These are phyloP conservation scores for Starmerella scarabaei DNA, from an alignment of 805 yeast genomes.

Conservation along the genomic window DNA sequence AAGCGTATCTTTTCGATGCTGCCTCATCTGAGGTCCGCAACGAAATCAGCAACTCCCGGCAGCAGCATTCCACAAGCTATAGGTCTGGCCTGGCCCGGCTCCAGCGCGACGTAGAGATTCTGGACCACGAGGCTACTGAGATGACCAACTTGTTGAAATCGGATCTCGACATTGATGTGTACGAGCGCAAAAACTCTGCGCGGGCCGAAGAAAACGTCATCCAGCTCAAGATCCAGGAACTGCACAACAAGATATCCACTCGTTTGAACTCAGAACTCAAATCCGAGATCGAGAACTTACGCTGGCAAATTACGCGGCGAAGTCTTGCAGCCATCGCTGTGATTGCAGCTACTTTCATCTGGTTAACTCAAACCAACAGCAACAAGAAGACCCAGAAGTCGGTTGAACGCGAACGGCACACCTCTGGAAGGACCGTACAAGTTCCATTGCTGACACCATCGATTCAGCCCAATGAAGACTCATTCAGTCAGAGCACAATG, in stretches of 20 bases:
- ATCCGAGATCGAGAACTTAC: constrained; percentile 71
- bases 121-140: constrained; percentile 66
- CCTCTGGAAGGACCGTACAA: constrained; percentile 8
- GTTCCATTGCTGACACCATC: constrained; percentile 17
- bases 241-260: constrained; percentile 72
- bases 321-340: constrained; percentile 67
- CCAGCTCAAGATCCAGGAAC: constrained; percentile 61
- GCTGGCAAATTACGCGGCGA: constrained; percentile 89
- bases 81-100: constrained; percentile 53
- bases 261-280: constrained; percentile 69
- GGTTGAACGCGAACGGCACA: constrained; percentile 12
- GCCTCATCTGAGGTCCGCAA: constrained; percentile 78
- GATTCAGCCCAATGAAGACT: constrained; percentile 7
- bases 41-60: constrained; percentile 63
- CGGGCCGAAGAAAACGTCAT: constrained; percentile 58
- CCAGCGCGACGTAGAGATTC: constrained; percentile 56
- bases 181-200: constrained; percentile 77
- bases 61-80: constrained; percentile 51
- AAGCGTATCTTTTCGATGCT: constrained; percentile 76
- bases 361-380: constrained; percentile 31
- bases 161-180: constrained; percentile 69
- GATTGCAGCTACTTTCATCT: constrained; percentile 46
- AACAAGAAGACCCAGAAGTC: constrained; percentile 21
- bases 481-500: not conserved
- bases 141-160: constrained; percentile 48